A percentile compares a stretch with the other conserved stretches of the same genome.
Conservation (phyloP, 768 basidiomycete species). For the Phaffia tasmanica region DNA sequence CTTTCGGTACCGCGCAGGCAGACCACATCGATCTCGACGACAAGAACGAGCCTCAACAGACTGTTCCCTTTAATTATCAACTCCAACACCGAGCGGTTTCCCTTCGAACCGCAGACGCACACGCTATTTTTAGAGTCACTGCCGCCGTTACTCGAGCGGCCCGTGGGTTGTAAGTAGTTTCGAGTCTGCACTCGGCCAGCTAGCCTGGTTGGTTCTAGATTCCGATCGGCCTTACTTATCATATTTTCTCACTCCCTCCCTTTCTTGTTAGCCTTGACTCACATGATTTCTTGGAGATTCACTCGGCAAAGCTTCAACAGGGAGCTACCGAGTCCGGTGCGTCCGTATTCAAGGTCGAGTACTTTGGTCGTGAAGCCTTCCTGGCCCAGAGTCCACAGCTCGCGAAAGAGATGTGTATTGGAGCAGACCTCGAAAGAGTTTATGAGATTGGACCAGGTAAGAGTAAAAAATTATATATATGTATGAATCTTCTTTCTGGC, state of each 20-base stretch:
- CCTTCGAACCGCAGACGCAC: not conserved
- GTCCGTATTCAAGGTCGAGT: conserved; percentile 7
- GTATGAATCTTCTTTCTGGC: not conserved
- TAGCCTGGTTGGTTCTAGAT: not conserved
- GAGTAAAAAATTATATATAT: not conserved
- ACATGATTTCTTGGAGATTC: conserved; percentile 6
- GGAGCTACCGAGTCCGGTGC: conserved; percentile 5
- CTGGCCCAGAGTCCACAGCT: conserved; percentile 7
- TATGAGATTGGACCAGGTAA: conserved; percentile 12
- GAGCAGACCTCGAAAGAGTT: not conserved
- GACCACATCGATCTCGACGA: not conserved
- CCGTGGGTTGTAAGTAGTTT: not conserved
- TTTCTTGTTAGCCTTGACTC: conserved; percentile 1
- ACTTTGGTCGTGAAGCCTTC: conserved; percentile 9
- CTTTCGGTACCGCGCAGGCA: not conserved
- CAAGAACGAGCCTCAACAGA: not conserved
- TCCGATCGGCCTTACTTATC: not conserved
- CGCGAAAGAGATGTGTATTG: conserved; percentile 8
- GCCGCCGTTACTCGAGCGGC: not conserved
- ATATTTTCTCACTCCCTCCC: not conserved
- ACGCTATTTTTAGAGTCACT: not conserved
- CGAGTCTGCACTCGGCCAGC: not conserved
- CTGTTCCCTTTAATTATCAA: not conserved
- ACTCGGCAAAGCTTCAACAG: conserved; percentile 9
- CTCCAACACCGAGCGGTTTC: not conserved